phyloP scores from a whole-genome alignment of 148 eudicot genomes.

The Talinum fruticosum region DNA sequence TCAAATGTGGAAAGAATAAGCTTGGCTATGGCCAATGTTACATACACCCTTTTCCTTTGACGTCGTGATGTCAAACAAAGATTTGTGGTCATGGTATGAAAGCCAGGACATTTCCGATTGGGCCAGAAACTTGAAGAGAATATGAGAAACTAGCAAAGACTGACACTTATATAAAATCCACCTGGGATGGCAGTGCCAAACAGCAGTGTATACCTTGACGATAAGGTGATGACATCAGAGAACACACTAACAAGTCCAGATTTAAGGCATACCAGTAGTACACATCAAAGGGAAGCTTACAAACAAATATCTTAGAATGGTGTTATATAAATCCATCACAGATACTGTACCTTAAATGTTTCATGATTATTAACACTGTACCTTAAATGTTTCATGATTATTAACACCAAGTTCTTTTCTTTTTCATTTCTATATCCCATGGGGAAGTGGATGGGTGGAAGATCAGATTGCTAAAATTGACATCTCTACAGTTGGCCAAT shows the following conservation, averaged over 20 bases:
- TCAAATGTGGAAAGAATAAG: background rate
- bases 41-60: background rate
- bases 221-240: background rate
- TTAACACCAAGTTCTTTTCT: background rate
- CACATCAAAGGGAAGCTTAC: background rate
- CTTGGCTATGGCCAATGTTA: background rate
- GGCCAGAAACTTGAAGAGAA: background rate
- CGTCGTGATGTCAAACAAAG: background rate
- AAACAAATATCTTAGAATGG: background rate
- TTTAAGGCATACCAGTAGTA: background rate
- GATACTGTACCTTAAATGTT: background rate
- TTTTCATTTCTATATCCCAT: background rate
- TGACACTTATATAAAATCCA: background rate
- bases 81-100: constrained; percentile 1
- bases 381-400: background rate
- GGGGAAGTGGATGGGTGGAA: background rate
- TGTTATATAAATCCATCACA: background rate
- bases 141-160: background rate
- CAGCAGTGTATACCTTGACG: background rate
- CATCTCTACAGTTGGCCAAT: background rate
- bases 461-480: background rate
- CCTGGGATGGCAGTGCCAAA: background rate
- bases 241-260: background rate
- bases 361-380: background rate
- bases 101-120: background rate